Base-by-base conservation (phyloP, 129 eudicot genomes). In the Lactuca sativa region DNA sequence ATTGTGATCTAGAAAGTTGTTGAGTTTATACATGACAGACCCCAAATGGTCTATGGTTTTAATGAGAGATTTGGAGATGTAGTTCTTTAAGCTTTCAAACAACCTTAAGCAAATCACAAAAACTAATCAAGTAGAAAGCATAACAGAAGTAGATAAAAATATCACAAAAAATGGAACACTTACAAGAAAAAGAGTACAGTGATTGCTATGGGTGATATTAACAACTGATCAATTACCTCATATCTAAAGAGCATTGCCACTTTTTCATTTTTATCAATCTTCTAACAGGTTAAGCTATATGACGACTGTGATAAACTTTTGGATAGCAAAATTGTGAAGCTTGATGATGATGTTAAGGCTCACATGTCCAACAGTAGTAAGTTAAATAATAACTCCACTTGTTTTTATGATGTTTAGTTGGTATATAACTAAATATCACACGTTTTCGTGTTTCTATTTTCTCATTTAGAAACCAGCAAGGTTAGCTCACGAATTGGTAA, bases 1-100 rank as follows among this genome's bases (percentile, higher is more conserved):
- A 44, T 86, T 76, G 65, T 84, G 82, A 66, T 82, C 89, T 82
- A 92, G 57, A 67, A 86, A 76, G 62, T 59, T 79, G 63, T 79
- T 79, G 30, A 92, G 77, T 77, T 84, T 92, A 72, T 64, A 71
- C 2, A 96, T 84, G 79, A 88, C 78, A 41, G 95, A 80, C 60
- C 97, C 96, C 89, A 92, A 82, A 68, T 92, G 97, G 74, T 92
- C 97, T 15, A 88, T 82, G 16, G 95, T 88, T 82, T 77, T 92
- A 31, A 92, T 70, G 18, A 92, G 78, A 62, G 97, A 95, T 74
- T 84, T 86, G 55, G 83, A 77, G 47, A 80, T 73, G 56, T 86
- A 92, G 66, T 86, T 86, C 74, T 89, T 92, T 62, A 83, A 69
- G 40, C 86, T 76, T 57, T 92, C 89, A 14, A 88, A 68, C 78